phyloP scores from a whole-genome alignment of 768 basidiomycete genomes.

The Favolaschia claudopus region DNA sequence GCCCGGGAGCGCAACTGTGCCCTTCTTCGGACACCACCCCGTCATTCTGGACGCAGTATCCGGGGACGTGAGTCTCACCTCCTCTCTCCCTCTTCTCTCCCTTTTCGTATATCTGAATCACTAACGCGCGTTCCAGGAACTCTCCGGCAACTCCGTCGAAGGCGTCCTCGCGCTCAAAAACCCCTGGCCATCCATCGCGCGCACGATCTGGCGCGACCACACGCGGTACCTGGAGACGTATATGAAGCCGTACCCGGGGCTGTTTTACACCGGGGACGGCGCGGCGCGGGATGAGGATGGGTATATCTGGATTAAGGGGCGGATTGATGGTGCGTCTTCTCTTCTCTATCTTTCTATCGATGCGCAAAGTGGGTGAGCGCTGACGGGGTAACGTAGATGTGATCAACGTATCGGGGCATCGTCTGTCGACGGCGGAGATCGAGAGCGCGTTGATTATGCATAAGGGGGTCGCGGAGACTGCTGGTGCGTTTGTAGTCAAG shows the following conservation, averaged over 20 bases:
- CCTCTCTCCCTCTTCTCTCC: neutral
- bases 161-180: conserved; percentile 87
- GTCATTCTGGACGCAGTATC: conserved; percentile 86
- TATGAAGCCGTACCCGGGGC: conserved; percentile 83
- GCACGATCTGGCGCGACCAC: conserved; percentile 93
- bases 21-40: conserved; percentile 95
- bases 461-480: conserved; percentile 95
- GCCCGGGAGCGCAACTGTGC: conserved; percentile 95
- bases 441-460: conserved; percentile 96
- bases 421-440: conserved; percentile 96
- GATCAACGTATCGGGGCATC: conserved; percentile 98
- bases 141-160: conserved; percentile 85
- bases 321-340: conserved; percentile 78
- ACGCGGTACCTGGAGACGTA: conserved; percentile 71
- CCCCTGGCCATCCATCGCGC: conserved; percentile 96
- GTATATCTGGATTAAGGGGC: conserved; percentile 99
- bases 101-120: neutral
- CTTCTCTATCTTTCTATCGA: conserved; percentile 9
- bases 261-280: conserved; percentile 98
- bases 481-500: conserved; percentile 48
- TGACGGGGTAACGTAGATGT: conserved; percentile 63
- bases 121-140: too few species aligned
- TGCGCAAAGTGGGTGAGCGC: neutral
- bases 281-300: conserved; percentile 94
- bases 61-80: conserved; percentile 58